Conservation (phyloP, 805 yeast genomes). For the Millerago galiae region DNA sequence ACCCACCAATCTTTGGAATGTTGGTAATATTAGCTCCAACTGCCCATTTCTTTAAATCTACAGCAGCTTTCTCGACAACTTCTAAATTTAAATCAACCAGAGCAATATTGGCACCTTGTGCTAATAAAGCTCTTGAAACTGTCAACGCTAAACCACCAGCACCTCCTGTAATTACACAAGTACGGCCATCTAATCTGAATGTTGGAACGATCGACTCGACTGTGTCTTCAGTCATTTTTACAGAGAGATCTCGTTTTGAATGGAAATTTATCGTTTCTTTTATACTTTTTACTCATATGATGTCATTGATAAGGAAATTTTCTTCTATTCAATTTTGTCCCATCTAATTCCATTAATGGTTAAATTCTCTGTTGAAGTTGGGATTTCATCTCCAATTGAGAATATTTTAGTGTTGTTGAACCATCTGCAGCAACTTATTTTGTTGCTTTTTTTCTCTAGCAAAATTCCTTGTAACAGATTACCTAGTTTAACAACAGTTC, state of each 20-base stretch:
- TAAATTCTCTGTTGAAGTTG: background rate
- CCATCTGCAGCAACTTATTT: background rate
- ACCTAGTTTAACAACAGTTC: slow-evolving; percentile 42
- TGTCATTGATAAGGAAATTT: background rate
- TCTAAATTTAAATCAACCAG: slow-evolving; percentile 62
- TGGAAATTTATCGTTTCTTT: too few species aligned
- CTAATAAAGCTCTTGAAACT: slow-evolving; percentile 57
- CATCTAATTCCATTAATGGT: background rate
- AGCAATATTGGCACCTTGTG: slow-evolving; percentile 75
- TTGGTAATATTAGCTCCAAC: slow-evolving; percentile 27
- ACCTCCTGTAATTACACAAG: slow-evolving; percentile 75
- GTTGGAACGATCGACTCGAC: slow-evolving; percentile 35
- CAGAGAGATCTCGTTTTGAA: too few species aligned
- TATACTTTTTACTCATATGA: too few species aligned
- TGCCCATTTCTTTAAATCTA: slow-evolving; percentile 42
- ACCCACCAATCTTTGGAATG: slow-evolving; percentile 42
- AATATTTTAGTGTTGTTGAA: background rate
- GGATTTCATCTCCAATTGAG: too few species aligned
- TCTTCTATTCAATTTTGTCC: background rate
- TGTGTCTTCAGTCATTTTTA: background rate
- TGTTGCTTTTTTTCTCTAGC: background rate
- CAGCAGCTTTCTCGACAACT: slow-evolving; percentile 50
- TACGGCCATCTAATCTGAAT: slow-evolving; percentile 63
- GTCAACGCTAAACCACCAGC: slow-evolving; percentile 73
- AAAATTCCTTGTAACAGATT: slow-evolving; percentile 48